Conservation (phyloP, 169 alveolate genomes). For the Plasmodium chabaudi region DNA sequence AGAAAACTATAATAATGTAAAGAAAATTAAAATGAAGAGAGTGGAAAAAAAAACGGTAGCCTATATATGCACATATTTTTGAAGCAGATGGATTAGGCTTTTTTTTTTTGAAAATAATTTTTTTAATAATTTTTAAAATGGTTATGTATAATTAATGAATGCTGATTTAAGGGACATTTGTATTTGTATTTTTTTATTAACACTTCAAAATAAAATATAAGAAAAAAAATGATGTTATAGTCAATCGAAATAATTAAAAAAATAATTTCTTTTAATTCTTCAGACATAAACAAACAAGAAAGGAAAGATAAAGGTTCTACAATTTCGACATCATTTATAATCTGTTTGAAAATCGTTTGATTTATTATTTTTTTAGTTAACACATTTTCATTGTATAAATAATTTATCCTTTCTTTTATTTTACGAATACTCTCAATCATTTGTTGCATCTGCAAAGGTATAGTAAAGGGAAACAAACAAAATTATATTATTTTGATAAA, state of each 20-base stretch:
- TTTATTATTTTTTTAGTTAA: not conserved
- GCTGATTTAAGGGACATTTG: conserved; percentile 49
- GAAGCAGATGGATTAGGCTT: not conserved
- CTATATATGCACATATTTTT: not conserved
- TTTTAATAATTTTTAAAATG: conserved; percentile 4
- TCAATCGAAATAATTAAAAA: conserved; percentile 16
- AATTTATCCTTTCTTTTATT: conserved; percentile 26
- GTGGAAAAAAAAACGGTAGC: not conserved
- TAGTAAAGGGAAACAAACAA: too few species aligned
- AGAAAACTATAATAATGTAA: not conserved
- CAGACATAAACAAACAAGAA: conserved; percentile 31
- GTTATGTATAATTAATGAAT: conserved; percentile 15
- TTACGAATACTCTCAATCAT: conserved; percentile 6
- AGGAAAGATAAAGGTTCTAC: conserved; percentile 13
- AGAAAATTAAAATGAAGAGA: not conserved
- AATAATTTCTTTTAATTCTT: conserved; percentile 14
- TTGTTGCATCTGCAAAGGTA: conserved; percentile 18
- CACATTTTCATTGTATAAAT: not conserved
- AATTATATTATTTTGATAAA: too few species aligned
- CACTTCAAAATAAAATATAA: conserved; percentile 15
- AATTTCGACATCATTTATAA: conserved; percentile 2
- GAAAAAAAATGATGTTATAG: conserved; percentile 4
- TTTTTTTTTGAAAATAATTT: not conserved
- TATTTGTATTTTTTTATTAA: conserved; percentile 15
- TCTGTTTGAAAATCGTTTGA: not conserved